A percentile compares a stretch with the other conserved stretches of the same genome.
Conservation (phyloP, 345 rosid species). For the Hirschfeldia incana region DNA sequence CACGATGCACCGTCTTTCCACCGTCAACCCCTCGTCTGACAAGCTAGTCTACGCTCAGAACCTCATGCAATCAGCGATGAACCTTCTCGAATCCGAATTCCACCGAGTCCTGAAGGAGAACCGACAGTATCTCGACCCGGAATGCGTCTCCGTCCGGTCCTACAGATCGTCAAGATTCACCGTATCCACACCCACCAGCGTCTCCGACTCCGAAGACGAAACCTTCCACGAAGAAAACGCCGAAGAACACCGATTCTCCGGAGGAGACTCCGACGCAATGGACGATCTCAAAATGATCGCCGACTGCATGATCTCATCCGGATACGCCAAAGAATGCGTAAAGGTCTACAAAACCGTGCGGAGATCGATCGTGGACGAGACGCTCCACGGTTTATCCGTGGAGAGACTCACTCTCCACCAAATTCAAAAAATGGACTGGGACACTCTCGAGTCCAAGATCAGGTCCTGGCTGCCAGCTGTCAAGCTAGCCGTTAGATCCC, state of each 20-base stretch:
- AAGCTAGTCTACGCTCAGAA: conserved; percentile 52
- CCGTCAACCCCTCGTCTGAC: conserved; percentile 42
- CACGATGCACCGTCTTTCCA: conserved; percentile 55
- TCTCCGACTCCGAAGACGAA: conserved; percentile 42
- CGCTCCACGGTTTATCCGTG: conserved; percentile 52
- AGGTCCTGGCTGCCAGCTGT: conserved; percentile 67
- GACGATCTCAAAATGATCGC: conserved; percentile 72
- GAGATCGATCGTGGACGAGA: conserved; percentile 74
- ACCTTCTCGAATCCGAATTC: conserved; percentile 69
- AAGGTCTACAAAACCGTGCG: conserved; percentile 55
- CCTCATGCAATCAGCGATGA: conserved; percentile 70
- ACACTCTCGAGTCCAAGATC: conserved; percentile 57
- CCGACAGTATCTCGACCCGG: conserved; percentile 64
- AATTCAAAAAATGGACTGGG: conserved; percentile 69
- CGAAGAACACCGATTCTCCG: conserved; percentile 44
- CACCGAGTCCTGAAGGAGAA: conserved; percentile 56
- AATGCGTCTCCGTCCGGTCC: conserved; percentile 61
- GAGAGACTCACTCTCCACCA: conserved; percentile 52
- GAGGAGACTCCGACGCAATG: conserved; percentile 49
- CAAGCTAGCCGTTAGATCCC: conserved; percentile 51
- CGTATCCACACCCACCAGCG: conserved; percentile 30
- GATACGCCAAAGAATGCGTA: conserved; percentile 80
- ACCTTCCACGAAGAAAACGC: conserved; percentile 42
- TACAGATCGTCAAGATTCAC: conserved; percentile 52
- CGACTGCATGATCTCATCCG: conserved; percentile 82